Base-by-base conservation (phyloP, 805 yeast genomes). In the Kodamaea nitidulidarum region DNA sequence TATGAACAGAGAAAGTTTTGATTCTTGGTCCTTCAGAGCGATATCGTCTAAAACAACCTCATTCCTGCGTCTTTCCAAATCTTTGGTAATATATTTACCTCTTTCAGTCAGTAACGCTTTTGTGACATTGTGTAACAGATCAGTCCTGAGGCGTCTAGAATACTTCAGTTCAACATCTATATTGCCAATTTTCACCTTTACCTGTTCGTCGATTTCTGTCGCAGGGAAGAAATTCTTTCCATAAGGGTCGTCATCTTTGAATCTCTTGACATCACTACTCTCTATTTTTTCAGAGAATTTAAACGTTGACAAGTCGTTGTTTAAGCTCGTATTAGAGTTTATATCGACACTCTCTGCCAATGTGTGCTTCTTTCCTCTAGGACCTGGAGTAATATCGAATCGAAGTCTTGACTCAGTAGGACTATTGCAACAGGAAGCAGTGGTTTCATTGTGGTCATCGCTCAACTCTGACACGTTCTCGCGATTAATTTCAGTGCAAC, bases 1-100 rank as follows among this genome's bases (percentile, higher is more conserved):
- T 0, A 76, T 75, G 39, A 83, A 62, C 32, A 25, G 38, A 0
- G 83, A 71, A 36, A 86, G 59, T 31, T 70, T 63, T 29, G 69
- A 63, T 45, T 84, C 90, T 6, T 83, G 86, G 29, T 70, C 71
- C 26, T 63, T 63, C 42, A 39, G 42, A 2, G 34, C 11, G 1
- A 39, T 15, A 16, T 39, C 42, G 20, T 39, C 42, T 4, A 39
- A 16, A 11, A 32, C 12, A 9, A 38, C 33, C 12, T 32, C 33
- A 6, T 27, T 38, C 6, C 16, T 14, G 16, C 16, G n/a, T 10
- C 32, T 15, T 11, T 11, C 12, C 7, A 16, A 10, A 8, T 20
- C 5, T 16, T 12, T 9, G 4, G 14, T n/a, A 11, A 25, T 14
- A 4, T 14, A 22, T 15, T 27, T 21, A 2, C 18, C 26, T 3